These are phyloP conservation scores for Kwoniella dejecticola DNA, from an alignment of 768 basidiomycete species.

Conservation along the genomic window DNA sequence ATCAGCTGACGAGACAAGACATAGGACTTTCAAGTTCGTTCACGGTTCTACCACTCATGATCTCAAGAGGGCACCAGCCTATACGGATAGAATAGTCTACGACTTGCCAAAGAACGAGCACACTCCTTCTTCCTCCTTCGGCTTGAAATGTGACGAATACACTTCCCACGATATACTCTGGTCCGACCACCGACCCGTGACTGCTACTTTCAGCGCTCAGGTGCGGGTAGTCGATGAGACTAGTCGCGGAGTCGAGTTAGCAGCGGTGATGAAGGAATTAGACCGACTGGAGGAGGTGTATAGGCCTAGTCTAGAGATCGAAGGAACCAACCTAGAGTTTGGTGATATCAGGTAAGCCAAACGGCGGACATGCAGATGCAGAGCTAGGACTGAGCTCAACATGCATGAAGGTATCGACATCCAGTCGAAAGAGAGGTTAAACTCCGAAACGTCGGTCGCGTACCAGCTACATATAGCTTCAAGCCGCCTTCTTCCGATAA, in stretches of 20 bases:
- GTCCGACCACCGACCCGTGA: slow-evolving; percentile 50
- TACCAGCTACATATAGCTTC: slow-evolving; percentile 40
- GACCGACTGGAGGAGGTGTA: slow-evolving; percentile 44
- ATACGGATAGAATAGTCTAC: slow-evolving; percentile 52
- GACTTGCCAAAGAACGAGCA: slow-evolving; percentile 13
- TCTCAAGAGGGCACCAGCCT: slow-evolving; percentile 46
- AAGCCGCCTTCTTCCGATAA: slow-evolving; percentile 33
- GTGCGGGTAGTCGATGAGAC: slow-evolving; percentile 36
- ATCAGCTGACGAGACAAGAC: background rate
- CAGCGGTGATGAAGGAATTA: slow-evolving; percentile 28
- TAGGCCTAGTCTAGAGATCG: slow-evolving; percentile 35
- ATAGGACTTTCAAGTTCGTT: slow-evolving; percentile 50
- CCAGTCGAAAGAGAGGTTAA: slow-evolving; percentile 20
- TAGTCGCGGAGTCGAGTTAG: slow-evolving; percentile 27
- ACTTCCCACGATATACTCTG: slow-evolving; percentile 39
- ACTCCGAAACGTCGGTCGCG: slow-evolving; percentile 36
- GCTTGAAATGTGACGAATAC: slow-evolving; percentile 22
- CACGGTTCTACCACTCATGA: slow-evolving; percentile 45
- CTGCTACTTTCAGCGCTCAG: slow-evolving; percentile 18
- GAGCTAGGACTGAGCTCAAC: background rate
- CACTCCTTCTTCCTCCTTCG: slow-evolving; percentile 1
- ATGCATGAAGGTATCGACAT: slow-evolving; percentile 25
- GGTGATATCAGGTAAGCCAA: slow-evolving; percentile 35
- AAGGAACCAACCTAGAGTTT: slow-evolving; percentile 35
- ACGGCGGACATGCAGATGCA: background rate